Conservation (phyloP, 75 land plant genomes). For the Pseudotsuga menziesii region DNA sequence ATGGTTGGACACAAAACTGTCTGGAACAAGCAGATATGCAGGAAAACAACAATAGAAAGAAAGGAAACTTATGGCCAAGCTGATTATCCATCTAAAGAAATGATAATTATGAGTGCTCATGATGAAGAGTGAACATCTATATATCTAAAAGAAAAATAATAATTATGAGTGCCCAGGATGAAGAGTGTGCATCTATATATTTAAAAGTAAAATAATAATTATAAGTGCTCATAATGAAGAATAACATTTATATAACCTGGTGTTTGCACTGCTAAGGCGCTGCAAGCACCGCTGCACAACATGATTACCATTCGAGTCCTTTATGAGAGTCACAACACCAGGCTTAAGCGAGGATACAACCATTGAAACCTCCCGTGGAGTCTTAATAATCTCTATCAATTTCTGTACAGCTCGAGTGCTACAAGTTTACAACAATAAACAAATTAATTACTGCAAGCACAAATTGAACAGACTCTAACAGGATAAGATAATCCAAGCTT, state of each 20-base stretch:
- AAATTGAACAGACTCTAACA: not conserved
- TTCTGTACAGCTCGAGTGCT: conserved; percentile 92
- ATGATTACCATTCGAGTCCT: conserved; percentile 75
- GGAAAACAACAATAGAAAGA: too few relatives aligned
- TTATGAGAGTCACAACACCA: conserved; percentile 56
- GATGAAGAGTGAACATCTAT: too few relatives aligned
- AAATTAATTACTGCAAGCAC: not conserved
- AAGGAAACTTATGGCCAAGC: too few relatives aligned
- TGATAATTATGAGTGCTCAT: too few relatives aligned
- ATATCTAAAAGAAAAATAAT: too few relatives aligned
- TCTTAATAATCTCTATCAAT: conserved; percentile 60
- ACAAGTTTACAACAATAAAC: conserved; percentile 2
- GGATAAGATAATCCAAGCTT: not conserved
- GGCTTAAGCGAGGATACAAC: conserved; percentile 44
- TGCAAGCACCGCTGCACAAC: conserved; percentile 77
- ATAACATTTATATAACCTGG: conserved; percentile 28
- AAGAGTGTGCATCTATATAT: too few relatives aligned
- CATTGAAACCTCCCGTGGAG: conserved; percentile 49
- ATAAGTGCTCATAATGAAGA: too few relatives aligned
- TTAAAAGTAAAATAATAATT: too few relatives aligned
- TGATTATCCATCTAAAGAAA: too few relatives aligned
- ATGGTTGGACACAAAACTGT: too few relatives aligned
- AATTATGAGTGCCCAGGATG: too few relatives aligned
- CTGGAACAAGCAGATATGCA: too few relatives aligned
- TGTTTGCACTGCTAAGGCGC: conserved; percentile 41